Conservation (phyloP, 2,329 filamentous ascomycete genomes). For the Lanzia echinophila region DNA sequence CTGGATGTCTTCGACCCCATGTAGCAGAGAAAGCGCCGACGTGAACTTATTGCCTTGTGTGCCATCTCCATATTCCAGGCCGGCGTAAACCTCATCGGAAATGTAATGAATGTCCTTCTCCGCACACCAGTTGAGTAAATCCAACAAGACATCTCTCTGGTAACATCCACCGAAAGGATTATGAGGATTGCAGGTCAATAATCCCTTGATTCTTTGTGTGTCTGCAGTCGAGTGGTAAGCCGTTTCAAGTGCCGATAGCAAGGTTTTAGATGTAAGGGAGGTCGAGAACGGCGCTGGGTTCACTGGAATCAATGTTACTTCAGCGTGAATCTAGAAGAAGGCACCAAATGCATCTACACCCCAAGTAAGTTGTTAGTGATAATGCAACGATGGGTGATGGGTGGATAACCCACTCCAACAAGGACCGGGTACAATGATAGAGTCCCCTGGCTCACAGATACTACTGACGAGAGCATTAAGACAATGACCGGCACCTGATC, state of each 20-base stretch:
- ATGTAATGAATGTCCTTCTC: not conserved
- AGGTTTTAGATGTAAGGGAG: not conserved
- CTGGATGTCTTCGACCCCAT: not conserved
- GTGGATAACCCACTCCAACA: not conserved
- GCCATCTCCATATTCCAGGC: not conserved
- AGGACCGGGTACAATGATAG: not conserved
- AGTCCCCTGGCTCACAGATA: not conserved
- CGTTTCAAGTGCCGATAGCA: not conserved
- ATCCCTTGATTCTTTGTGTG: not conserved
- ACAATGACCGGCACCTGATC: not conserved
- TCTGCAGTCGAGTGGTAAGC: not conserved
- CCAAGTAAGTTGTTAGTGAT: not conserved
- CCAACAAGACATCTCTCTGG: not conserved
- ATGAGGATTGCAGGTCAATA: not conserved
- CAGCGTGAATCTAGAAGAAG: not conserved
- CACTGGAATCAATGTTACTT: not conserved
- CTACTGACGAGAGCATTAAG: not conserved
- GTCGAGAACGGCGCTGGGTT: not conserved
- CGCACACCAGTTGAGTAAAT: not conserved
- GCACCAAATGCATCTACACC: not conserved
- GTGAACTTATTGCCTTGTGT: not conserved
- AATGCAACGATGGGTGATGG: not conserved
- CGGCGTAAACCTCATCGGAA: conserved; percentile 1
- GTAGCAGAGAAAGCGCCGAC: not conserved
- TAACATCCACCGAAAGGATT: not conserved